Conservation (phyloP, 2,329 filamentous ascomycete species). For the Claviceps arundinis region DNA sequence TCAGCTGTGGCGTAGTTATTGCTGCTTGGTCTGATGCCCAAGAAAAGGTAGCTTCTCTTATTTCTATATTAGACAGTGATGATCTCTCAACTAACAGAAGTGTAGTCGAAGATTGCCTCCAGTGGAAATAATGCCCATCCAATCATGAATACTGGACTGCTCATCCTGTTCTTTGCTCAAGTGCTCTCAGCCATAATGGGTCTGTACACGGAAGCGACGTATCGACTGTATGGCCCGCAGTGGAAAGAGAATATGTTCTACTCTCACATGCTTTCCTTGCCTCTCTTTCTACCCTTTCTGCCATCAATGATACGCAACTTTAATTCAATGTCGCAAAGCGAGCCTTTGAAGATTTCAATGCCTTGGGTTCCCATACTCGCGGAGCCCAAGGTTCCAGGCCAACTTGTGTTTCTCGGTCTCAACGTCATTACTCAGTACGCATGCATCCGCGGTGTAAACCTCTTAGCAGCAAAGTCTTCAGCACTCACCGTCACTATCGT, state of each 20-base stretch:
- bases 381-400: conserved; percentile 40
- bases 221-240: conserved; percentile 70
- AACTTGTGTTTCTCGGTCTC: conserved; percentile 55
- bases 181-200: conserved; percentile 88
- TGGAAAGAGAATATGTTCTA: conserved; percentile 98
- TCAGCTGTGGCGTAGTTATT: conserved; percentile 76
- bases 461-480: conserved; percentile 77
- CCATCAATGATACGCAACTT: conserved; percentile 53
- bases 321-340: conserved; percentile 45
- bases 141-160: conserved; percentile 50
- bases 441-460: conserved; percentile 90
- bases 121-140: conserved; percentile 10
- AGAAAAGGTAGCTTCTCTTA: conserved; percentile 50
- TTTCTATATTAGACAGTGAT: not conserved
- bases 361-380: conserved; percentile 8
- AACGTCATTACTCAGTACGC: conserved; percentile 87
- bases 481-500: conserved; percentile 95
- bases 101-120: not conserved
- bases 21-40: conserved; percentile 84
- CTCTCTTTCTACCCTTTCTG: conserved; percentile 62
- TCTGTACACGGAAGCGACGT: conserved; percentile 84
- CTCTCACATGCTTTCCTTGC: conserved; percentile 63
- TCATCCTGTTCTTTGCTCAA: conserved; percentile 77
- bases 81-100: not conserved
- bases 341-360: conserved; percentile 32